Percentiles rank a stretch among this genome's conserved stretches.
Conservation (phyloP, 2,329 filamentous ascomycete species). For the Fusarium paranaense region DNA sequence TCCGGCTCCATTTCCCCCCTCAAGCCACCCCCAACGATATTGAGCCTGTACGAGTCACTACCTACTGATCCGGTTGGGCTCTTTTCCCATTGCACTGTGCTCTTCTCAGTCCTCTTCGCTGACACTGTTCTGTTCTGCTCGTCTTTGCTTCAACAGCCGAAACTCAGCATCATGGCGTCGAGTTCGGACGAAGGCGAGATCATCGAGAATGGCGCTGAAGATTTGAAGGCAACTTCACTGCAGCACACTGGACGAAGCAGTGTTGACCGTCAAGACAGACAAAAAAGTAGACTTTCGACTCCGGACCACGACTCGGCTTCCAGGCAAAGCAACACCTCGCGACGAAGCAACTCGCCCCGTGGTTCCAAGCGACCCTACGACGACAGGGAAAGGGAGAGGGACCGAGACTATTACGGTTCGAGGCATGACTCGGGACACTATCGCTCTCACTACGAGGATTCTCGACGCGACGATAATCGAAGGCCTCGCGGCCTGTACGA, state of each 20-base stretch:
- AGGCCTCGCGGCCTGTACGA: conserved; percentile 64
- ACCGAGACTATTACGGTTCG: conserved; percentile 63
- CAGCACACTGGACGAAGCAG: conserved; percentile 79
- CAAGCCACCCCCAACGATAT: conserved; percentile 38
- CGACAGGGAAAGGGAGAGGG: conserved; percentile 62
- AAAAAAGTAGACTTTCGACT: conserved; percentile 70
- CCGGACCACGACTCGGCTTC: conserved; percentile 63
- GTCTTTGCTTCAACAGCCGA: conserved; percentile 28
- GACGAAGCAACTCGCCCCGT: conserved; percentile 69
- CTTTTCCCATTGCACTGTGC: conserved; percentile 50
- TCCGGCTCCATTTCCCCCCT: conserved; percentile 17
- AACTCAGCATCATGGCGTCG: conserved; percentile 52
- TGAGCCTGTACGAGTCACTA: conserved; percentile 51
- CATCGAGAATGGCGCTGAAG: conserved; percentile 74
- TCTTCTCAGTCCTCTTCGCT: conserved; percentile 48
- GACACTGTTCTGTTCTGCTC: conserved; percentile 47
- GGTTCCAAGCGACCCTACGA: conserved; percentile 76
- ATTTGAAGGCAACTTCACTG: conserved; percentile 89
- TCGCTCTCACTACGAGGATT: conserved; percentile 72
- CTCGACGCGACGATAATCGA: conserved; percentile 59
- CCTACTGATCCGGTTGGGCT: conserved; percentile 57
- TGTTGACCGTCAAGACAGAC: conserved; percentile 95
- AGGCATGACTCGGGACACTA: conserved; percentile 69
- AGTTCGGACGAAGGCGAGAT: conserved; percentile 92
- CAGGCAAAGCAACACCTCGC: conserved; percentile 55